Evolutionary conservation across 176 grass and related monocot genomes (phyloP).

Genomic region (Elaeis guineensis): DNA sequence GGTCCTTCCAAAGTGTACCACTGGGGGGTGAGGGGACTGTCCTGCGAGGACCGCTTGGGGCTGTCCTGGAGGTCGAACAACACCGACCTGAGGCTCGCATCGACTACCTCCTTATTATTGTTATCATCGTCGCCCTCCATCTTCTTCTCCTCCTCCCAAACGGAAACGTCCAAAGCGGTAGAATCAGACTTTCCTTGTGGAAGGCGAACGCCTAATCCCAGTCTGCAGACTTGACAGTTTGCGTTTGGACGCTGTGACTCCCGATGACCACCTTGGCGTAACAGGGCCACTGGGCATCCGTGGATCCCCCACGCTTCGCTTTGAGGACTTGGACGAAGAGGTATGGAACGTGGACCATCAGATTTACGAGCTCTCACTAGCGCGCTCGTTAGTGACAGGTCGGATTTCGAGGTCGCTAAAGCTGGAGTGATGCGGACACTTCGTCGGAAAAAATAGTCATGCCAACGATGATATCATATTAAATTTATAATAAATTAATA

Average conservation of each 20-base stretch:
- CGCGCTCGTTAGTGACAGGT: slow-evolving; percentile 30
- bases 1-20: slow-evolving; percentile 86
- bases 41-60: slow-evolving; percentile 72
- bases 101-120: slow-evolving; percentile 21
- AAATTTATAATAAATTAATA: too few relatives aligned
- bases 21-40: slow-evolving; percentile 88
- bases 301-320: slow-evolving; percentile 45
- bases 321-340: slow-evolving; percentile 94
- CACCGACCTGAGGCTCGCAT: slow-evolving; percentile 52
- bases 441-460: too few relatives aligned
- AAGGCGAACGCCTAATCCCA: slow-evolving; percentile 98
- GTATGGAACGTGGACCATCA: slow-evolving; percentile 74
- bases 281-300: slow-evolving; percentile 14
- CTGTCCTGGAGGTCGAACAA: slow-evolving; percentile 78
- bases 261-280: slow-evolving; percentile 72
- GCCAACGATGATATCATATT: too few relatives aligned
- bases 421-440: slow-evolving; percentile 35
- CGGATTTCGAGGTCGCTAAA: slow-evolving; percentile 71
- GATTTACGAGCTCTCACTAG: slow-evolving; percentile 55
- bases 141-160: slow-evolving; percentile 54
- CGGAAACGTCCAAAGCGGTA: slow-evolving; percentile 64
- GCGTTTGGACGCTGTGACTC: slow-evolving; percentile 62
- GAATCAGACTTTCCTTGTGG: slow-evolving; percentile 78
- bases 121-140: slow-evolving; percentile 33
- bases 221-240: slow-evolving; percentile 34